Conservation (phyloP, 352 stramenopile species). For the Globisporangium barbulae region DNA sequence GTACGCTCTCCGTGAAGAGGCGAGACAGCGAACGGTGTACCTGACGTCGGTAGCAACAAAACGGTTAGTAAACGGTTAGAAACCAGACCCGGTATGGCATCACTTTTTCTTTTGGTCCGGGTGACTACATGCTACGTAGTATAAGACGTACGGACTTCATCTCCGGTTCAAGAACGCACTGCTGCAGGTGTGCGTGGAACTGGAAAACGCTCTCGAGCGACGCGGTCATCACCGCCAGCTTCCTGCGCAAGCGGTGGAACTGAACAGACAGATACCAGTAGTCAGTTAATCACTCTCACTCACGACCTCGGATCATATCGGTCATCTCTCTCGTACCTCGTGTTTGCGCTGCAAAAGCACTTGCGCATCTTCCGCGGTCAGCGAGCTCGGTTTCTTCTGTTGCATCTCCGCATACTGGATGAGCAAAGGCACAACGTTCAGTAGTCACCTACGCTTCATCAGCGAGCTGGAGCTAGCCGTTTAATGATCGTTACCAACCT, state of each 20-base stretch:
- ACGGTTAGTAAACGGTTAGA: neutral
- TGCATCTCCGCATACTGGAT: slow-evolving; percentile 14
- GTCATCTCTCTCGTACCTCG: neutral
- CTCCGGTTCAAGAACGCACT: slow-evolving; percentile 39
- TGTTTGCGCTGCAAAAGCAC: slow-evolving; percentile 10
- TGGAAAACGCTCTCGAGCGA: slow-evolving; percentile 48
- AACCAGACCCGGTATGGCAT: neutral
- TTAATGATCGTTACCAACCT: slow-evolving; percentile 18
- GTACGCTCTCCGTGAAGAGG: neutral
- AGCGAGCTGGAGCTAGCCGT: neutral
- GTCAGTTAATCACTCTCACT: neutral
- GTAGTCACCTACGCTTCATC: neutral
- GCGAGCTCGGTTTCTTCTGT: neutral
- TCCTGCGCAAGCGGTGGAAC: slow-evolving; percentile 32
- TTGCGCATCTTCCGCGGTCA: neutral
- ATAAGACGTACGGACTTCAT: slow-evolving; percentile 26
- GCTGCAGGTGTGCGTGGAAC: slow-evolving; percentile 41
- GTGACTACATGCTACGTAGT: too few relatives aligned
- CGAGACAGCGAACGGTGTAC: neutral
- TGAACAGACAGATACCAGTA: slow-evolving; percentile 5
- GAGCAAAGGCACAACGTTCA: neutral
- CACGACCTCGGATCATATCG: neutral
- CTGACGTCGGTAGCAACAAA: neutral
- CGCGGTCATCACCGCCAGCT: slow-evolving; percentile 28
- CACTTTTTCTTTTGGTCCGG: too few relatives aligned